Evolutionary conservation across 371 early-diverging fungal genomes (phyloP), one percentile per base, ranked within the genome.

Genomic region (Lichtheimia hyalospora): DNA sequence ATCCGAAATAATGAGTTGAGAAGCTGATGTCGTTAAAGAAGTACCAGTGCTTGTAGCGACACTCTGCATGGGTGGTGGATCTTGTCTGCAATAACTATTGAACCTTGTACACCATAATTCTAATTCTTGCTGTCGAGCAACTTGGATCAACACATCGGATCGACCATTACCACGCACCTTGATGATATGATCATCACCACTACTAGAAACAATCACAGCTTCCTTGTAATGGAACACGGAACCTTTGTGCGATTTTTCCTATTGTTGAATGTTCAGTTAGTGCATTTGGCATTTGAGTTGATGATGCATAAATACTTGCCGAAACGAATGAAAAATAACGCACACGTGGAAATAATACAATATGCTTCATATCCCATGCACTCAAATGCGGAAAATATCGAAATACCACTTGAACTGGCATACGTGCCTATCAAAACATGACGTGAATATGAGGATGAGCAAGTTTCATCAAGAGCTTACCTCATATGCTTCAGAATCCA

Each of bases 311-410:
- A 34, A 34, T 42, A 34, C 57, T 58, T 50, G 49, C 58, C 18
- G 76, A 76, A 64, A 75, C 79, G 56, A 72, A 79, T 14, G 81
- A 81, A 64, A 85, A 83, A 54, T 82, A 85, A 7, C 75, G 69
- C n/a, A 72, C 69, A 1, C 68, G 41, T 10, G 85, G 85, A 58
- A 81, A 77, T 6, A 85, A 60, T 8, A 81, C 67, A 15, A 85
- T 63, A 8, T 78, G 69, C 51, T 74, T 72, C 85, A 83, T 85
- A 24, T 79, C 73, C 85, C 85, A 85, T 13, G 71, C 79, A 21
- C 83, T 68, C 3, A 85, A 54, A 54, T 71, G 76, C 3, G 81
- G 77, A 24, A 82, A 67, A 51, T 77, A 85, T 10, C 73, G 69
- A 49, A 67, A 70, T 5, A 74, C 67, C 23, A 69, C 64, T 55